Conservation (phyloP, 305 asterid species). For the Stenogyne calaminthoides region DNA sequence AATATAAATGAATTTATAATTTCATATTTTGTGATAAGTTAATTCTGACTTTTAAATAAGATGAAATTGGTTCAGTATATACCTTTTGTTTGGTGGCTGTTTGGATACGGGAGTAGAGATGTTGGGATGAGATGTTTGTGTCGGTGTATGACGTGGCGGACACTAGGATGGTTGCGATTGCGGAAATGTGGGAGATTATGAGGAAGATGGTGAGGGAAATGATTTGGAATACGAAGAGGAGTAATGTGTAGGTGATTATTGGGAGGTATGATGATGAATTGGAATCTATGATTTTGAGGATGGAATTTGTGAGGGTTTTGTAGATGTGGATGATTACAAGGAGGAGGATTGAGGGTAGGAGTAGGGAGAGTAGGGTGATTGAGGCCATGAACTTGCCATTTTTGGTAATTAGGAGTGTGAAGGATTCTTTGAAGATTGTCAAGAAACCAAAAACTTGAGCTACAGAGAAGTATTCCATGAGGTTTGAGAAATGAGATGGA, state of each 20-base stretch:
- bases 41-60: too few species aligned
- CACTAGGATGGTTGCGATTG: constrained; percentile 32
- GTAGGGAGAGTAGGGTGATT: constrained; percentile 21
- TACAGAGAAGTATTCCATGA: not conserved
- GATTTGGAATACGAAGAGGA: constrained; percentile 22
- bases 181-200: constrained; percentile 15
- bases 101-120: constrained; percentile 21
- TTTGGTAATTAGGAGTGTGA: constrained; percentile 29
- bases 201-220: not conserved
- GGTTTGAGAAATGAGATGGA: too few species aligned
- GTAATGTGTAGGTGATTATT: not conserved
- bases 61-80: too few species aligned
- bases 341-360: constrained; percentile 30
- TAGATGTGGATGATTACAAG: constrained; percentile 20
- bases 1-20: too few species aligned
- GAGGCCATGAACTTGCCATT: constrained; percentile 33
- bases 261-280: not conserved
- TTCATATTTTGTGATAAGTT: too few species aligned
- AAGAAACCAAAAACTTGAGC: constrained; percentile 36
- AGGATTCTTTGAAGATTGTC: constrained; percentile 31
- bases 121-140: constrained; percentile 5
- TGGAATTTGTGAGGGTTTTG: not conserved
- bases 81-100: constrained; percentile 21
- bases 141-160: constrained; percentile 32
- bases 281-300: not conserved